Evolutionary conservation across 768 basidiomycete species (phyloP).

Genomic region (Lactarius deliciosus): DNA sequence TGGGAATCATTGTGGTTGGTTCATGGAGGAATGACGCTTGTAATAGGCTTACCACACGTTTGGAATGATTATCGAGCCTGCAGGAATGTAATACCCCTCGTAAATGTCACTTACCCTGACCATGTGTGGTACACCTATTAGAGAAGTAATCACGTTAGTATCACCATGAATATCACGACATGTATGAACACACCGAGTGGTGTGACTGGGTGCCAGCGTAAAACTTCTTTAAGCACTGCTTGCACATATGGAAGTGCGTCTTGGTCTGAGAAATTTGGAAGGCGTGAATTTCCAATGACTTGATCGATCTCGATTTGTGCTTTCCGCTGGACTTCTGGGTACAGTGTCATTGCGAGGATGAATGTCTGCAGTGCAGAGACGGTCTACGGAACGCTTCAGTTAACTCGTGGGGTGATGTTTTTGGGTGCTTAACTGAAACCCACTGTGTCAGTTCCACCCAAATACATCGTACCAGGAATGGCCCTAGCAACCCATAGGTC

Average conservation of each 20-base stretch:
- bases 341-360: background rate
- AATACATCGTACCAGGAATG: background rate
- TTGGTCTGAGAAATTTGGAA: background rate
- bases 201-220: background rate
- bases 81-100: slow-evolving; percentile 2
- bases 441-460: background rate
- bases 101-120: background rate
- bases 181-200: background rate
- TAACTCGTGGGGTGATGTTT: no score
- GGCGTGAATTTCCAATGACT: background rate
- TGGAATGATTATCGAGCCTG: no score
- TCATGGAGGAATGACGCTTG: background rate
- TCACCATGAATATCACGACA: background rate
- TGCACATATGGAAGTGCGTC: slow-evolving; percentile 1
- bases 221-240: background rate
- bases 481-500: background rate
- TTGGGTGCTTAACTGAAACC: background rate
- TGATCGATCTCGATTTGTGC: background rate
- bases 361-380: background rate
- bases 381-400: background rate
- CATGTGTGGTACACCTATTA: background rate
- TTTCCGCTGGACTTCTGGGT: background rate
- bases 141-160: background rate
- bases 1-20: background rate
- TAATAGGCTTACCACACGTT: background rate